A percentile compares a stretch with the other conserved stretches of the same genome.
Conservation (phyloP, 495 filamentous ascomycete species). For the Neurospora cerealis region DNA sequence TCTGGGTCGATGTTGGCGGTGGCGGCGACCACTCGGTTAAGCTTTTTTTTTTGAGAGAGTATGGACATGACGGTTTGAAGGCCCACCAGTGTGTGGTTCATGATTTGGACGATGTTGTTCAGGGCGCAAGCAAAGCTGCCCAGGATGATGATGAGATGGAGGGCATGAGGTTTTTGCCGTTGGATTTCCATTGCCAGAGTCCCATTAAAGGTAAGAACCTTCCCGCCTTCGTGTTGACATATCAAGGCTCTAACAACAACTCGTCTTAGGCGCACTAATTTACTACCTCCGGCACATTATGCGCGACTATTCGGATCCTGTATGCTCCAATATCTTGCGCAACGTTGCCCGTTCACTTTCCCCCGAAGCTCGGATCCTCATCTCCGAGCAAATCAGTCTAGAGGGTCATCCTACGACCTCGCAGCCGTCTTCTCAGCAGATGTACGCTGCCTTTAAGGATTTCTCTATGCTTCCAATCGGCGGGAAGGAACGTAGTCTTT, state of each 20-base stretch:
- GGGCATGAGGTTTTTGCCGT: constrained; percentile 14
- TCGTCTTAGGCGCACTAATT: constrained; percentile 18
- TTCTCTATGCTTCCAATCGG: constrained; percentile 28
- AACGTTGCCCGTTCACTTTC: constrained; percentile 16
- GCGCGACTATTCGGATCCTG: constrained; percentile 28
- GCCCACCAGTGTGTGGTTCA: constrained; percentile 23
- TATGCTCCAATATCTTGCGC: constrained; percentile 16
- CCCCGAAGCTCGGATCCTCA: constrained; percentile 18
- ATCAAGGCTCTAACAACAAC: not conserved
- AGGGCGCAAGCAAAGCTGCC: constrained; percentile 2
- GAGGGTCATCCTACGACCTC: not conserved
- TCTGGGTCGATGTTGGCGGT: constrained; percentile 32
- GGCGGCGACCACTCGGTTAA: constrained; percentile 26
- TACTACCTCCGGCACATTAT: constrained; percentile 29
- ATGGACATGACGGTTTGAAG: constrained; percentile 10
- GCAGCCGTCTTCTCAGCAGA: not conserved
- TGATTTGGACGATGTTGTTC: constrained; percentile 21
- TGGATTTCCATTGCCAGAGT: constrained; percentile 21
- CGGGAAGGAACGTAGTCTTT: constrained; percentile 29
- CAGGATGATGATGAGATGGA: constrained; percentile 10
- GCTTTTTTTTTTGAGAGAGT: constrained; percentile 16
- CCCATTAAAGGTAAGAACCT: constrained; percentile 15
- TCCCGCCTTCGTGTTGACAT: not conserved
- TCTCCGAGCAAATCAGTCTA: constrained; percentile 26
- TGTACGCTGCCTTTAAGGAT: constrained; percentile 26